A percentile compares a stretch with the other conserved stretches of the same genome.
Evolutionary conservation across 208 protist species (phyloP).

Genomic region (Phytomonas francai): DNA sequence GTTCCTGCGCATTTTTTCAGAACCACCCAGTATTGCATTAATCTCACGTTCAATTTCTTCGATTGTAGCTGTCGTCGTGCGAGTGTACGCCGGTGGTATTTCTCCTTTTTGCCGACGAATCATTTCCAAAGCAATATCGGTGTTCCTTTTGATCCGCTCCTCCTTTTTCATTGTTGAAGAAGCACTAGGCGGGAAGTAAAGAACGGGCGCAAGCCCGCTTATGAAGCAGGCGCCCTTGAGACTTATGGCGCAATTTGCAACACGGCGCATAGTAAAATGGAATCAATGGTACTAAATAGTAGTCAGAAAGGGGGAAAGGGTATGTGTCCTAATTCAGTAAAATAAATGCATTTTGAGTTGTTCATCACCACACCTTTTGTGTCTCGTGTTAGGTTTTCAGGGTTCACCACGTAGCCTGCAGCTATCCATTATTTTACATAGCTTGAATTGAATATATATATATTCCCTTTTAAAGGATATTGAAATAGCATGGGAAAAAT

Average conservation of each 20-base stretch:
- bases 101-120: conserved; percentile 79
- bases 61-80: conserved; percentile 73
- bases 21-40: conserved; percentile 76
- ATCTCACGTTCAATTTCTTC: conserved; percentile 87
- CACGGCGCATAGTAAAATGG: conserved; percentile 49
- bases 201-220: conserved; percentile 73
- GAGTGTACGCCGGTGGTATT: conserved; percentile 64
- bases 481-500: conserved; percentile 2
- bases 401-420: neutral
- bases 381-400: neutral
- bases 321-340: neutral
- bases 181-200: conserved; percentile 69
- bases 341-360: neutral
- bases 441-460: neutral
- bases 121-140: conserved; percentile 86
- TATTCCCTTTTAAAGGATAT: neutral
- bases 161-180: conserved; percentile 43
- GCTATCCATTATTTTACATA: neutral
- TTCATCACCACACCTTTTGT: neutral
- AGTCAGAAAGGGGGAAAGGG: conserved; percentile 1
- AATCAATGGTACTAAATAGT: neutral
- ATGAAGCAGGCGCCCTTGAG: conserved; percentile 50
- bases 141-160: conserved; percentile 85
- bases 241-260: conserved; percentile 28
- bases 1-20: conserved; percentile 63